Evolutionary conservation across 139 green algal genomes (phyloP), one percentile per base, ranked within the genome.

Genomic region (Micractinium sp.): DNA sequence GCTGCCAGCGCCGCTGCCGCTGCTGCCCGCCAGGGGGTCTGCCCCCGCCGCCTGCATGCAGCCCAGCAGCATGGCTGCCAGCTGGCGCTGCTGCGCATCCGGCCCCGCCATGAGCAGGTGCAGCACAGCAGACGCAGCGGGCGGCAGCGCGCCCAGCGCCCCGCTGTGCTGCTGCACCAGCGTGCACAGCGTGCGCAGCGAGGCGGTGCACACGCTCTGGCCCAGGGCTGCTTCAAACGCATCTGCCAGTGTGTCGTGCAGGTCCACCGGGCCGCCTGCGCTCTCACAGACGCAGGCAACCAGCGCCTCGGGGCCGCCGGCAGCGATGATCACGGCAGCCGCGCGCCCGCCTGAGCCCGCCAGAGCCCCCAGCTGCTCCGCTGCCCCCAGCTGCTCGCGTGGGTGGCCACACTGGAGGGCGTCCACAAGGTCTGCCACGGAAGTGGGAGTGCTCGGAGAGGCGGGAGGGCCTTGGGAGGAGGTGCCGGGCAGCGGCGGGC

Each of bases 101-200:
- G 71, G 85, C 9, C 47, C 85, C 0, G 29, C n/a, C 67, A 87
- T 38, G 36, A 87, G 83, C 38, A 66, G 67, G 67, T 31, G 63
- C 66, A 87, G 67, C 41, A 29, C 78, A 67, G 66, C 31, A 16
- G 83, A 33, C 2, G 67, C 38, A 5, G 83, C 66, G 14, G 38
- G 38, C 15, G 66, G 67, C 66, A 87, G 83, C 29, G 25, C 83
- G 25, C 71, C 47, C 12, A 73, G 39, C 4, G 73, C 73, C 0
- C 31, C 23, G 1, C 47, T 31, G 31, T 66, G 36, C 22, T 73
- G 47, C 47, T 82, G 85, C 41, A 60, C 67, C 71, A 88, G 85
- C 71, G 71, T 75, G 85, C 85, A 88, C 85, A 88, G 85, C 73
- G 85, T 35, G 35, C 85, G 85, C 85, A 88, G 85, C 71, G 85